A percentile compares a stretch with the other conserved stretches of the same genome.
phyloP scores from a whole-genome alignment of 768 basidiomycete species.

The Trametes villosa region DNA sequence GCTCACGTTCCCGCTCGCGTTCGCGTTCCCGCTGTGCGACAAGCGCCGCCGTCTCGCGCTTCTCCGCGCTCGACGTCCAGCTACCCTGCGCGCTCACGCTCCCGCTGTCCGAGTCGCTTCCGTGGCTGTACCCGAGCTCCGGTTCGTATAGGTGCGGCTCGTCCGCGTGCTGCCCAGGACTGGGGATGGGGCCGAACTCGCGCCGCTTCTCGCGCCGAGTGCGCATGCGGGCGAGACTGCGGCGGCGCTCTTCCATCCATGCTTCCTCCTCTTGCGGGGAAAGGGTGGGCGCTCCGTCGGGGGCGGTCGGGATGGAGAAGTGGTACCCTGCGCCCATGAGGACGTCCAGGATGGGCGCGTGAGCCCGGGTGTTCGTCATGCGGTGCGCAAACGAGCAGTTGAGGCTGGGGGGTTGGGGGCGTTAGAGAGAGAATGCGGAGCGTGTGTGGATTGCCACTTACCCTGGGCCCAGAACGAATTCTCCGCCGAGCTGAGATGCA shows the following conservation, averaged over 20 bases:
- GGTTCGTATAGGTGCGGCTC: slow-evolving; percentile 15
- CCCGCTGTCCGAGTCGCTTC: slow-evolving; percentile 22
- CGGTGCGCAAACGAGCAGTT: slow-evolving; percentile 79
- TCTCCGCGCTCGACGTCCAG: slow-evolving; percentile 24
- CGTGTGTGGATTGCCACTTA: slow-evolving; percentile 31
- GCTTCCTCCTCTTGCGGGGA: slow-evolving; percentile 34
- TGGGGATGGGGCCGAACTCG: slow-evolving; percentile 10
- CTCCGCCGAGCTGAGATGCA: slow-evolving; percentile 82
- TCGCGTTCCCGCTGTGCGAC: slow-evolving; percentile 2
- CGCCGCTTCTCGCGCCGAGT: slow-evolving; percentile 35
- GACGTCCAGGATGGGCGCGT: slow-evolving; percentile 73
- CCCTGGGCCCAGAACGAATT: slow-evolving; percentile 79
- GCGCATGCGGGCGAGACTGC: slow-evolving; percentile 40
- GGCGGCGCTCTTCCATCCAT: slow-evolving; percentile 44
- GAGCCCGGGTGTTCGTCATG: slow-evolving; percentile 77
- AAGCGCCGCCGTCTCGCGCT: slow-evolving; percentile 5
- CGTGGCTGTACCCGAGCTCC: slow-evolving; percentile 18
- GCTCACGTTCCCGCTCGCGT: background rate
- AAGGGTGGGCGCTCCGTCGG: slow-evolving; percentile 9
- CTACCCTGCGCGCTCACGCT: slow-evolving; percentile 21
- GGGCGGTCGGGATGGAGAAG: slow-evolving; percentile 14
- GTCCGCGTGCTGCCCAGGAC: background rate
- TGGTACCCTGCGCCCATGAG: slow-evolving; percentile 62
- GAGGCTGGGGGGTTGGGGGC: slow-evolving; percentile 45
- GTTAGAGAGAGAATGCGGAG: background rate